phyloP scores from a whole-genome alignment of 768 basidiomycete species.

The Suillus placidus region DNA sequence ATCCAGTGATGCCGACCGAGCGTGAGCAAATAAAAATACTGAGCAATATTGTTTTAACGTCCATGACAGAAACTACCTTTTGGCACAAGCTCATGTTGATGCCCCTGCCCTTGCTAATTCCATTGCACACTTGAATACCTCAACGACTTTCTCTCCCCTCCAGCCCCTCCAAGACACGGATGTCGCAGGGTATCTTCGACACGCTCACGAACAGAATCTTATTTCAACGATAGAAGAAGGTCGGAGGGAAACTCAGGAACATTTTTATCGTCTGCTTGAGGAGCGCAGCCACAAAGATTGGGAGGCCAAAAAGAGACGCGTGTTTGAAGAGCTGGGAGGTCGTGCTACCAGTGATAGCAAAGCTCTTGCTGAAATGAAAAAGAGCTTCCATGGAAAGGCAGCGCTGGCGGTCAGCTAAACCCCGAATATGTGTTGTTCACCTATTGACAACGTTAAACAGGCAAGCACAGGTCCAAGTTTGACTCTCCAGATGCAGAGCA shows the following conservation, averaged over 20 bases:
- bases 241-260: slow-evolving; percentile 78
- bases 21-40: slow-evolving; percentile 48
- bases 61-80: slow-evolving; percentile 73
- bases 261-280: slow-evolving; percentile 82
- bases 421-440: background rate
- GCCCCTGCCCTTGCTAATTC: slow-evolving; percentile 83
- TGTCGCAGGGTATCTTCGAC: slow-evolving; percentile 91
- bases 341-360: slow-evolving; percentile 58
- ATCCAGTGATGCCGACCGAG: slow-evolving; percentile 70
- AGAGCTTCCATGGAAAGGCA: slow-evolving; percentile 60
- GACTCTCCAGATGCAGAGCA: slow-evolving; percentile 82
- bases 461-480: slow-evolving; percentile 55
- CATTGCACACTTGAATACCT: slow-evolving; percentile 81
- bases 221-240: slow-evolving; percentile 94
- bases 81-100: slow-evolving; percentile 94
- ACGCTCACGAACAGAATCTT: slow-evolving; percentile 92
- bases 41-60: slow-evolving; percentile 14
- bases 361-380: slow-evolving; percentile 61
- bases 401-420: slow-evolving; percentile 49
- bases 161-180: slow-evolving; percentile 94
- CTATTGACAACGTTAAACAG: slow-evolving; percentile 28
- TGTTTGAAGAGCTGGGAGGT: slow-evolving; percentile 88
- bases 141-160: slow-evolving; percentile 84
- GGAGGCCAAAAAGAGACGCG: slow-evolving; percentile 87
- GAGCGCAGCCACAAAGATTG: slow-evolving; percentile 77